Evolutionary conservation across 768 basidiomycete genomes (phyloP), one percentile per base, ranked within the genome.

Genomic region (Naganishia vaughanmartiniae): DNA sequence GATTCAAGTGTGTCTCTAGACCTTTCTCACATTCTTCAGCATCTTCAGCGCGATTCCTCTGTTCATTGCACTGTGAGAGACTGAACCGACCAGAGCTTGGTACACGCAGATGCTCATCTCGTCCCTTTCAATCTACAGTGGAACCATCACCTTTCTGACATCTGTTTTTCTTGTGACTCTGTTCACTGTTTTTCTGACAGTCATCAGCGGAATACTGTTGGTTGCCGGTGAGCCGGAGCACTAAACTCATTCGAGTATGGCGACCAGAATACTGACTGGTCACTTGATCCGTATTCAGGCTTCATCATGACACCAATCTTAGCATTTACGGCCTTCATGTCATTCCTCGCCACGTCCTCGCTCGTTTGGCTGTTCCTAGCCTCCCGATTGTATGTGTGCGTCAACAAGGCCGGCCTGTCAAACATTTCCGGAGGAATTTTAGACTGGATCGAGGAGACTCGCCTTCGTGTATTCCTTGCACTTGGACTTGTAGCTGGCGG

Each of bases 241-340:
- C 24, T 39, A 12, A 34, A 10, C 5, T 1, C 2, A 3, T 33
- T 58, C 21, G 11, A 21, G 57, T n/a, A 28, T 55, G 28, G 15
- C 12, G 30, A 55, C 17, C 1, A 10, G 33, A n/a, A 31, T 31
- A 55, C 33, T 34, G 30, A 55, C 9, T 24, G 53, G 2, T 55
- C 28, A 31, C 54, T 12, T 26, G n/a, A 55, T 31, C 28, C 12
- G 19, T 55, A 1, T 12, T 21, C 42, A 66, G 65, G 48, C 30
- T 31, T 42, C 11, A 66, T 66, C 65, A 30, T 66, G 21, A 66
- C 65, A 5, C 65, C 65, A 24, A 66, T 66, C 65, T 28, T 66
- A 19, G 46, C 48, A 14, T 66, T 66, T 31, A 66, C 65, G 2
- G 46, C 65, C 24, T 66, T 66, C 30, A 31, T 54, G 4, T 66